phyloP scores from a whole-genome alignment of 306 rosid genomes.

The Fragaria ananassa region DNA sequence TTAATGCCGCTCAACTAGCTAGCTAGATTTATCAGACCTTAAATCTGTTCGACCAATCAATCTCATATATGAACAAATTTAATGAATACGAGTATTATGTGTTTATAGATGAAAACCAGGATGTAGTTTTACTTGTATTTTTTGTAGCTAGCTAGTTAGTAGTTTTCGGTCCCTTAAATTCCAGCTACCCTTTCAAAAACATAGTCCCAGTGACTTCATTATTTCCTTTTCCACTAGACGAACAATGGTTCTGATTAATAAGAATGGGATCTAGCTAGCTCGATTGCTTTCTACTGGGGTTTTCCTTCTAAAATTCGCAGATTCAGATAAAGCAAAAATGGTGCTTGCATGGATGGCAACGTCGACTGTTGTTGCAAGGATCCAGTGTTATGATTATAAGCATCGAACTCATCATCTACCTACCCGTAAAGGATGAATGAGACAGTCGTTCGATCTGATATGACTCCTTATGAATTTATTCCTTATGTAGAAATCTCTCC shows the following conservation, averaged over 20 bases:
- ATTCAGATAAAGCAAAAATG: not conserved
- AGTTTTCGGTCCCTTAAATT: not conserved
- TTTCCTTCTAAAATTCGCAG: not conserved
- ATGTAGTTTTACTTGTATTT: too few species aligned
- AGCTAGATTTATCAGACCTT: too few species aligned
- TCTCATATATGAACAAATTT: too few species aligned
- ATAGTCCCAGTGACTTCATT: not conserved
- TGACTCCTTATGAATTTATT: too few species aligned
- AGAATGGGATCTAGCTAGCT: too few species aligned
- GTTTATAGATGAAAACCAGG: too few species aligned
- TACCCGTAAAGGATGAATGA: not conserved
- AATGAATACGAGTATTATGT: too few species aligned
- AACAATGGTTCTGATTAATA: too few species aligned
- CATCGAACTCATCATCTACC: not conserved
- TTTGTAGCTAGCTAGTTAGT: not conserved
- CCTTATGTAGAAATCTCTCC: not conserved
- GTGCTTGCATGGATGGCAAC: constrained; percentile 8
- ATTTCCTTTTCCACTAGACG: too few species aligned
- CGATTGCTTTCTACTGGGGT: too few species aligned
- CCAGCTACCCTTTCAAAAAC: not conserved
- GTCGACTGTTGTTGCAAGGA: not conserved
- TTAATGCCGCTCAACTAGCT: too few species aligned
- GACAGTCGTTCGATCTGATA: not conserved
- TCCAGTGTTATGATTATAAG: not conserved
- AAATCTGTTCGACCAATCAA: not conserved